Evolutionary conservation across 352 stramenopile genomes (phyloP), one percentile per base, ranked within the genome.

Genomic region (Thalassiosira hispida): DNA sequence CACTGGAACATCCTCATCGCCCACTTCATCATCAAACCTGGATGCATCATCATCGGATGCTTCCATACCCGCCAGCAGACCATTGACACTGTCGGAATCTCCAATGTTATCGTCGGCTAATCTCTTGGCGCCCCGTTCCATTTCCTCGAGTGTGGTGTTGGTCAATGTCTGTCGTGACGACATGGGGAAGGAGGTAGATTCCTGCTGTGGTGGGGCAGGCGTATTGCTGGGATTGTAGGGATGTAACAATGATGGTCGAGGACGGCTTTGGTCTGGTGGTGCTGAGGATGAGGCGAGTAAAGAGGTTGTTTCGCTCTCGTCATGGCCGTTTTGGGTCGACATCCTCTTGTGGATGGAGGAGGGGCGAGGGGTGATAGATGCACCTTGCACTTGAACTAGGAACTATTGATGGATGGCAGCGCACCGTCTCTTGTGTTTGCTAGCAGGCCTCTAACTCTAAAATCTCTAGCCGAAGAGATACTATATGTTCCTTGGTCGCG

Each of bases 41-140:
- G 3, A 9, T 38, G 31, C 20, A 6, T 65, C 31, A 23, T 67
- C 59, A 2, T 67, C 40, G 3, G 59, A 23, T 18, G 6, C 35
- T 42, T 44, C 52, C 22, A 61, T 61, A 16, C 18, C 20, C 12
- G 40, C n/a, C 27, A 75, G 23, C 55, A 75, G 33, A 9, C 27
- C 44, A 59, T 75, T 67, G 1, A 75, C 40, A 46, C 52, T 68
- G 16, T 75, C 66, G 1, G 53, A 68, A 67, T 75, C 65, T 44
- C 51, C 65, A 56, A 65, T 52, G 20, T 59, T 47, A 38, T 79
- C 70, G 20, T 27, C n/a, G 3, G 35, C 23, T 5, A 79, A 42
- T 20, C 60, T 47, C 14, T 60, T 52, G 31, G 70, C 70, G 35
- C 61, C 38, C 9, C 42, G 49, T 62, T 61, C 49, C 49, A 79